phyloP scores from a whole-genome alignment of 306 rosid species.

The Cicer cuneatum region DNA sequence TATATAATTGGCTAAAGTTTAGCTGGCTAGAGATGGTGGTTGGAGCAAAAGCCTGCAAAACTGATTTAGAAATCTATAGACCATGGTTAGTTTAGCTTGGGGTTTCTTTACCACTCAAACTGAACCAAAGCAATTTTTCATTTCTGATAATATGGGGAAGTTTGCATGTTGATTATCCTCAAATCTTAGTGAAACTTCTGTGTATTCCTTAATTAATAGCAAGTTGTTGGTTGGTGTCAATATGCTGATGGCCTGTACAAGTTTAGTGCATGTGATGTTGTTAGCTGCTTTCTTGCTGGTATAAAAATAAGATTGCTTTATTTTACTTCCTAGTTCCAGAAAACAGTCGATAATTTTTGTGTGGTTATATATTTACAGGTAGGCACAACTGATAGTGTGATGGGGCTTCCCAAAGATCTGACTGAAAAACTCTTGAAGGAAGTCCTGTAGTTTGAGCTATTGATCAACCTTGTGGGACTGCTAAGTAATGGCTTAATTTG shows the following conservation, averaged over 20 bases:
- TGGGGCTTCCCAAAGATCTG: conserved; percentile 89
- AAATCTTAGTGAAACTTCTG: conserved; percentile 15
- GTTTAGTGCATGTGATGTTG: conserved; percentile 11
- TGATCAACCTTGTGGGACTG: conserved; percentile 21
- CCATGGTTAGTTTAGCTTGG: conserved; percentile 6
- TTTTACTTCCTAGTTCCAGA: conserved; percentile 1
- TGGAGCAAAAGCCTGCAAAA: conserved; percentile 18
- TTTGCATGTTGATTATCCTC: conserved; percentile 27
- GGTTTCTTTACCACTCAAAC: conserved; percentile 21
- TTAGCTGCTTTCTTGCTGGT: conserved; percentile 28
- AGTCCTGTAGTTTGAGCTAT: conserved; percentile 54
- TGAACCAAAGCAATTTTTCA: conserved; percentile 27
- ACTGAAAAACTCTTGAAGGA: conserved; percentile 78
- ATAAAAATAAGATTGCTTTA: conserved; percentile 12
- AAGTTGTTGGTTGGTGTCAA: conserved; percentile 9
- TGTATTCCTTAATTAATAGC: conserved; percentile 19
- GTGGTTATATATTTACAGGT: conserved; percentile 62
- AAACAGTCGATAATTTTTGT: conserved; percentile 29
- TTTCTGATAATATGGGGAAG: conserved; percentile 14
- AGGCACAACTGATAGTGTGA: conserved; percentile 94
- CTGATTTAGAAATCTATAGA: conserved; percentile 26
- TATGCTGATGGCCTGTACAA: conserved; percentile 23
- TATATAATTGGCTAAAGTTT: background rate
- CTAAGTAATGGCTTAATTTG: conserved; percentile 37
- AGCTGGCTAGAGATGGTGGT: conserved; percentile 42